Evolutionary conservation across 306 rosid genomes (phyloP).

Genomic region (Casuarina equisetifolia): DNA sequence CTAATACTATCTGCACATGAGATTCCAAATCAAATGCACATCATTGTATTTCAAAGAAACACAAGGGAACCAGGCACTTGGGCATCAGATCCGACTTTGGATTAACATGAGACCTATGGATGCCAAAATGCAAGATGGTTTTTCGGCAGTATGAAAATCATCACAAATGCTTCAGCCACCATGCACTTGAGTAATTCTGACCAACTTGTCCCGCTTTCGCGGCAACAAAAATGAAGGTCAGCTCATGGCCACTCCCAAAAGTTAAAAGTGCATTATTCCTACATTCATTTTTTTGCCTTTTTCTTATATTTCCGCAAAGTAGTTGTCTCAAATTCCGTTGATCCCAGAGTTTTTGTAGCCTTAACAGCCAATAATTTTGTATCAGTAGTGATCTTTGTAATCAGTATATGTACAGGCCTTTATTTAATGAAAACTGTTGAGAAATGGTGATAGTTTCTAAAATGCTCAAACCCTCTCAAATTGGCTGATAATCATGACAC

Average conservation of each 20-base stretch:
- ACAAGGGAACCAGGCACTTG: not conserved
- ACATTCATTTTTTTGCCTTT: not conserved
- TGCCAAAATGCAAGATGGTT: not conserved
- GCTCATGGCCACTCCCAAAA: not conserved
- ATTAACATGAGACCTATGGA: not conserved
- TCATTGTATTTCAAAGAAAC: constrained; percentile 1
- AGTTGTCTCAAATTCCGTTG: not conserved
- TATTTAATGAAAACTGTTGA: not conserved
- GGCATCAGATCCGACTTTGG: not conserved
- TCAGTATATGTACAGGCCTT: not conserved
- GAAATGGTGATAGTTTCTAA: too few species aligned
- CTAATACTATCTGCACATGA: constrained; percentile 11
- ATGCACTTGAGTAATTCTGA: not conserved
- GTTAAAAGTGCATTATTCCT: not conserved
- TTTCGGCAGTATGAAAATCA: not conserved
- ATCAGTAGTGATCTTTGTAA: not conserved
- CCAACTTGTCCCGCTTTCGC: not conserved
- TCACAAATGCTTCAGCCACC: not conserved
- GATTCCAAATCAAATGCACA: constrained; percentile 18
- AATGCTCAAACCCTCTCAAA: too few species aligned
- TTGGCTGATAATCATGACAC: too few species aligned
- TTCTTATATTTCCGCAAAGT: not conserved
- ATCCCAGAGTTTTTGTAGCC: not conserved
- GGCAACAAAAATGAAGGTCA: not conserved
- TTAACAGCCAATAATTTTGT: not conserved